Percentiles rank a stretch among this genome's conserved stretches.
phyloP scores from a whole-genome alignment of 805 yeast species.

The Wickerhamomyces strasburgensis region DNA sequence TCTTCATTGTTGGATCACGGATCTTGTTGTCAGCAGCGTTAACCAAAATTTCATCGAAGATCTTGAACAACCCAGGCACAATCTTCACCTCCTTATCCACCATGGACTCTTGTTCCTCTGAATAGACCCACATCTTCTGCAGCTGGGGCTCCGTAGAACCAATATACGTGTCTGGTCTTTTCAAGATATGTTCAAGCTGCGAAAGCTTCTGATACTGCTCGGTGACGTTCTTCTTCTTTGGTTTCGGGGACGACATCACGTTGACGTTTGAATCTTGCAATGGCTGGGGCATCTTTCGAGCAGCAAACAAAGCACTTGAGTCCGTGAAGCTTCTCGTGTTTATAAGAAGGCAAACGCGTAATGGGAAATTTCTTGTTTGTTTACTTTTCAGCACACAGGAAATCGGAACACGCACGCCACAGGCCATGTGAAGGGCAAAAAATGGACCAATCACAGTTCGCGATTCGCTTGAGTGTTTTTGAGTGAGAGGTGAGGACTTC shows the following conservation, averaged over 20 bases:
- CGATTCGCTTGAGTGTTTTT: no score
- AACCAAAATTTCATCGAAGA: slow-evolving; percentile 94
- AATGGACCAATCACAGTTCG: no score
- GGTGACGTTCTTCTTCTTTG: slow-evolving; percentile 43
- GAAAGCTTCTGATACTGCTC: slow-evolving; percentile 90
- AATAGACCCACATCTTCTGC: slow-evolving; percentile 81
- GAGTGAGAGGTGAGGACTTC: no score
- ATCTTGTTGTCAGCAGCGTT: slow-evolving; percentile 99
- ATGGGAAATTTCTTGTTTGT: background rate
- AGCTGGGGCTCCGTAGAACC: slow-evolving; percentile 88
- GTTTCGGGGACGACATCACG: slow-evolving; percentile 14
- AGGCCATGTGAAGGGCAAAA: no score
- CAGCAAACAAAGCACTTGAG: background rate
- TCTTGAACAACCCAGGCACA: slow-evolving; percentile 95
- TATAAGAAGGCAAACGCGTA: background rate
- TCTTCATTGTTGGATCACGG: slow-evolving; percentile 86
- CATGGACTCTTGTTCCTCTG: slow-evolving; percentile 60
- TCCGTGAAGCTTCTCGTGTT: background rate
- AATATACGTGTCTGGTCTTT: slow-evolving; percentile 96
- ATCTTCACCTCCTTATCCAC: slow-evolving; percentile 58
- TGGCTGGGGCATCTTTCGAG: slow-evolving; percentile 7
- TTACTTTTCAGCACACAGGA: background rate
- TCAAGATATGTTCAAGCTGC: slow-evolving; percentile 91
- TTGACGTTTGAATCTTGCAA: slow-evolving; percentile 11
- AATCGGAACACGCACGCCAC: background rate